Conservation (phyloP, 768 basidiomycete species). For the Termitomyces sp. region DNA sequence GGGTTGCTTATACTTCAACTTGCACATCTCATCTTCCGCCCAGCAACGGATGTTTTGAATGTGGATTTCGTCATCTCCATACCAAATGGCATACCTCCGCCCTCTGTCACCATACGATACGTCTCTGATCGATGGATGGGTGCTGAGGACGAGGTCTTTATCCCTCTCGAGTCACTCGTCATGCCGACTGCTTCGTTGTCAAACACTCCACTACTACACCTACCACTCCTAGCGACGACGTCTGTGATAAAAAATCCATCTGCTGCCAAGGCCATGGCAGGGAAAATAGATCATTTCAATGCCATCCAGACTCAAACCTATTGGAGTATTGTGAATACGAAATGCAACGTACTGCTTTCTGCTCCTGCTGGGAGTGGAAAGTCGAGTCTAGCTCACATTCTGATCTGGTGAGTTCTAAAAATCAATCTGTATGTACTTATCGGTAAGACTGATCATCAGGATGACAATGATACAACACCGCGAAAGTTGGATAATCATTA, state of each 20-base stretch:
- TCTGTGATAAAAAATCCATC: conserved; percentile 36
- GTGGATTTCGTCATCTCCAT: conserved; percentile 82
- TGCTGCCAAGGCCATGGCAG: conserved; percentile 40
- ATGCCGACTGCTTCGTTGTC: conserved; percentile 65
- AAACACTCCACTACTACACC: conserved; percentile 58
- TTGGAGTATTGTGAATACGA: conserved; percentile 73
- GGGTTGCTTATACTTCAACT: conserved; percentile 81
- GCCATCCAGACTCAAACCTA: conserved; percentile 86
- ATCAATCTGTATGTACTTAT: neutral
- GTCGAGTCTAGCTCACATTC: conserved; percentile 61
- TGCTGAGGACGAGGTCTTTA: conserved; percentile 66
- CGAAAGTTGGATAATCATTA: conserved; percentile 53
- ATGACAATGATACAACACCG: conserved; percentile 37
- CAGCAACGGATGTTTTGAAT: conserved; percentile 50
- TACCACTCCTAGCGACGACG: conserved; percentile 67
- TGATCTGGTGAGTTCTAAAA: conserved; percentile 57
- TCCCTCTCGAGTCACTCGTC: conserved; percentile 60
- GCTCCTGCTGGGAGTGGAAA: conserved; percentile 83
- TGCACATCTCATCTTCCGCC: conserved; percentile 64
- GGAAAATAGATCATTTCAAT: conserved; percentile 57
- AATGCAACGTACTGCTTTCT: conserved; percentile 62
- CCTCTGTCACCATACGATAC: conserved; percentile 67
- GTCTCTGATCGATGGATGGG: conserved; percentile 93
- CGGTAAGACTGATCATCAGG: conserved; percentile 32
- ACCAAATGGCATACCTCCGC: conserved; percentile 47